A percentile compares a stretch with the other conserved stretches of the same genome.
phyloP scores from a whole-genome alignment of 2,329 filamentous ascomycete species.

The Volutella citrinella region DNA sequence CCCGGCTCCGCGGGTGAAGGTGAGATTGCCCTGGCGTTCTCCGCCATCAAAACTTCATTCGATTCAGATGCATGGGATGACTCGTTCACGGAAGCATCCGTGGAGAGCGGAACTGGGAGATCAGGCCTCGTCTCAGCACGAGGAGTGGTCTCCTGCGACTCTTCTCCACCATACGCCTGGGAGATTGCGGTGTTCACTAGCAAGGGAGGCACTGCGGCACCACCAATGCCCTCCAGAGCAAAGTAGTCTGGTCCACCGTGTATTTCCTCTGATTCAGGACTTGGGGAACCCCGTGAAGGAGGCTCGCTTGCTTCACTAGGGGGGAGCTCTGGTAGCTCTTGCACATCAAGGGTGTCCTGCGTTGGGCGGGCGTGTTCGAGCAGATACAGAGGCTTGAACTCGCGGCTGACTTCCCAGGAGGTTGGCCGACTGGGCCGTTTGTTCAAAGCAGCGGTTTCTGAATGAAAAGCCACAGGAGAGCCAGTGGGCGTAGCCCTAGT shows the following conservation, averaged over 20 bases:
- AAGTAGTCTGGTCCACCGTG: too few species aligned
- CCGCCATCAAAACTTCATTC: too few species aligned
- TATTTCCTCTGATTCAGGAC: too few species aligned
- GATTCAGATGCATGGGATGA: too few species aligned
- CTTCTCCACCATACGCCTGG: constrained; percentile 46
- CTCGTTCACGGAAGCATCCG: not conserved
- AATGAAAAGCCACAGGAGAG: constrained; percentile 30
- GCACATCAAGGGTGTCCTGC: constrained; percentile 26
- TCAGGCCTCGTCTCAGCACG: constrained; percentile 49
- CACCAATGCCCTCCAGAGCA: too few species aligned
- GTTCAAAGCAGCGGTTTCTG: constrained; percentile 29
- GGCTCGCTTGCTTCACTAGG: constrained; percentile 43
- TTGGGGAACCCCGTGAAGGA: constrained; percentile 33
- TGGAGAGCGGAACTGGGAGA: constrained; percentile 16
- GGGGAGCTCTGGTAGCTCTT: constrained; percentile 49
- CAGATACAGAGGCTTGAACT: constrained; percentile 80
- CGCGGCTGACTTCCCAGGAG: constrained; percentile 62
- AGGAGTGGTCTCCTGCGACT: constrained; percentile 66
- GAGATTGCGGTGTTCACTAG: constrained; percentile 39
- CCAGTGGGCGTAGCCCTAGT: constrained; percentile 37
- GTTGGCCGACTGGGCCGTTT: constrained; percentile 48
- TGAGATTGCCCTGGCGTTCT: too few species aligned
- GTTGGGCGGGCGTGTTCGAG: constrained; percentile 59
- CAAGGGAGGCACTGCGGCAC: constrained; percentile 28
- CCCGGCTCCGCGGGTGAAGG: too few species aligned